Evolutionary conservation across 1,284 basidiomycete genomes (phyloP), one percentile per base, ranked within the genome.

Genomic region (Phenoliferia sp.): DNA sequence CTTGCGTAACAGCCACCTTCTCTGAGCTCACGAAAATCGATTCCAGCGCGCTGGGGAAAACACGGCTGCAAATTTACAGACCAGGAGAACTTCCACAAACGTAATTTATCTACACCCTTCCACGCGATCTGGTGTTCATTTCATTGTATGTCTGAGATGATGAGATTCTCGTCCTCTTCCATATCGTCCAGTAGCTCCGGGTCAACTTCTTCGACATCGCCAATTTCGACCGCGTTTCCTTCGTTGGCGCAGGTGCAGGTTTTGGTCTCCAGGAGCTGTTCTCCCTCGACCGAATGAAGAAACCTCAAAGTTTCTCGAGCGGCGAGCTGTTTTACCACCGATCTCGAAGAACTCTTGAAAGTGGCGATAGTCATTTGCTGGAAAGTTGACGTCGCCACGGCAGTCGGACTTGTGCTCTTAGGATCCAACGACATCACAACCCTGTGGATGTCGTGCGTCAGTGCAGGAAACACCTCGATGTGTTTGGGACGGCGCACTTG

Each of bases 291-390:
- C 19, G 33, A 26, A 22, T 36, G 15, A 39, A 69, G 59, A 29
- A 56, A 15, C 10, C 5, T 31, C 22, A 59, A 28, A 31, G 63
- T 69, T 7, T 32, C 65, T 9, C 35, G 33, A 9, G 65, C 64
- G 4, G 69, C 67, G 35, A 74, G 64, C 34, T 71, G 69, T 7
- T 67, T 36, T n/a, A 68, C 68, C 52, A 73, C 65, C 17, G 62
- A 61, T 26, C 70, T 69, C 34, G 62, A 62, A 29, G 56, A 39
- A 19, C 56, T 62, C 19, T 50, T 26, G 10, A 50, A 44, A 7
- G 66, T n/a, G 1, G 65, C 65, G 60, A 68, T 5, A 17, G 33
- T n/a, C 39, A 48, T 2, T 34, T 31, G 62, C 61, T 64, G 66
- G 62, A 56, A 68, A 22, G 50, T 64, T 59, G 62, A 59, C 7